These are phyloP conservation scores for Paraleonurus japonicus DNA, from an alignment of 257 asterid genomes.

Conservation along the genomic window DNA sequence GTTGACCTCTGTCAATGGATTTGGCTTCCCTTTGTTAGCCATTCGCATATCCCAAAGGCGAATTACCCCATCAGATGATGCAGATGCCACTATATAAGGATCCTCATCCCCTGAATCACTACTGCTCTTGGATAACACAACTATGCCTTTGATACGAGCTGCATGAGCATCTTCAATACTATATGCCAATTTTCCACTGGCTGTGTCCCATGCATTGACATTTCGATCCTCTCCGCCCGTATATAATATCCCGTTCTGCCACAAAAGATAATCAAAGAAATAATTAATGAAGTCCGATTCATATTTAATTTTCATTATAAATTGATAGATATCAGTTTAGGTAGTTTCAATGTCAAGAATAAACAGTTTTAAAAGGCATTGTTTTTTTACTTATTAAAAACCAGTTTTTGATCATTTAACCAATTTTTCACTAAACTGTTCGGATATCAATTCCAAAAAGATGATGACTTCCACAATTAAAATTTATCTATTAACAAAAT, in stretches of 20 bases:
- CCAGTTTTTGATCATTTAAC: background rate
- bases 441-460: too few species aligned
- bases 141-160: conserved; percentile 87
- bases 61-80: conserved; percentile 89
- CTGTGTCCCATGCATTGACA: conserved; percentile 82
- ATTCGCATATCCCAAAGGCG: conserved; percentile 92
- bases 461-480: background rate
- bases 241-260: conserved; percentile 71
- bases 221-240: conserved; percentile 93
- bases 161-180: conserved; percentile 76
- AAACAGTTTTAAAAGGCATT: background rate
- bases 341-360: background rate
- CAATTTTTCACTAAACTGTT: background rate
- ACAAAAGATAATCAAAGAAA: background rate
- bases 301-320: background rate
- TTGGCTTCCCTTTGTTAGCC: conserved; percentile 46
- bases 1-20: conserved; percentile 64
- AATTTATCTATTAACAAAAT: background rate
- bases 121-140: conserved; percentile 52
- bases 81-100: conserved; percentile 83
- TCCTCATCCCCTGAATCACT: conserved; percentile 46
- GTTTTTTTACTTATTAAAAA: background rate
- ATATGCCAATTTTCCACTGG: conserved; percentile 69
- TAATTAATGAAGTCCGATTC: conserved; percentile 11
- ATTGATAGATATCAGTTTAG: background rate